Evolutionary conservation across 371 early-diverging fungal species (phyloP), one percentile per base, ranked within the genome.

Genomic region (Dentiscutata heterogama): DNA sequence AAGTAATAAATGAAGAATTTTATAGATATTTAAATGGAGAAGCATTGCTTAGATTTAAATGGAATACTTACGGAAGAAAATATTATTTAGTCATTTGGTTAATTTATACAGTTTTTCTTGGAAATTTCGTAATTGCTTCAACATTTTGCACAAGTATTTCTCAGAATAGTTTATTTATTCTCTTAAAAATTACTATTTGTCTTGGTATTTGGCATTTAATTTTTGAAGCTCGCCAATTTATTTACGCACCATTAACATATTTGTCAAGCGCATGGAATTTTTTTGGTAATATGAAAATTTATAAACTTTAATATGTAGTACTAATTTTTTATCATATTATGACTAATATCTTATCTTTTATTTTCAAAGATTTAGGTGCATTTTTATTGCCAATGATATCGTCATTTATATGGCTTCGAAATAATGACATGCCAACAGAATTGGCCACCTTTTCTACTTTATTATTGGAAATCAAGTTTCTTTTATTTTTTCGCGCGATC

Each of bases 61-160:
- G n/a, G n/a, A n/a, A n/a, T n/a, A n/a, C n/a, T n/a, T n/a, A n/a
- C 42, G 70, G 35, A n/a, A n/a, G 10, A 70, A 31, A 42, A 20
- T 70, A 70, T 46, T 42, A 70, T 70, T 11, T 20, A 42, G 22
- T 14, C 5, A 70, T 70, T 70, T 70, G 70, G 46, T 31, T 70
- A 20, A 39, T 4, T 31, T 70, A 39, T 70, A 50, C 42, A 39
- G n/a, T 35, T 35, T 70, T 70, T 3, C 27, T 70, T 35, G 46
- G 56, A 56, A 20, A n/a, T 14, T 56, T 56, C n/a, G n/a, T n/a
- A 20, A 2, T n/a, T 56, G 56, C 13, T 56, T 16, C 56, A 56
- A 56, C 13, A 56, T 20, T 56, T 56, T 4, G 20, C 56, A 56
- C 14, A 20, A 56, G 14, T 20, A 20, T 7, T 4, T 20, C n/a